These are phyloP conservation scores for Paxillus rubicundulus DNA, from an alignment of 768 basidiomycete genomes.

Conservation along the genomic window DNA sequence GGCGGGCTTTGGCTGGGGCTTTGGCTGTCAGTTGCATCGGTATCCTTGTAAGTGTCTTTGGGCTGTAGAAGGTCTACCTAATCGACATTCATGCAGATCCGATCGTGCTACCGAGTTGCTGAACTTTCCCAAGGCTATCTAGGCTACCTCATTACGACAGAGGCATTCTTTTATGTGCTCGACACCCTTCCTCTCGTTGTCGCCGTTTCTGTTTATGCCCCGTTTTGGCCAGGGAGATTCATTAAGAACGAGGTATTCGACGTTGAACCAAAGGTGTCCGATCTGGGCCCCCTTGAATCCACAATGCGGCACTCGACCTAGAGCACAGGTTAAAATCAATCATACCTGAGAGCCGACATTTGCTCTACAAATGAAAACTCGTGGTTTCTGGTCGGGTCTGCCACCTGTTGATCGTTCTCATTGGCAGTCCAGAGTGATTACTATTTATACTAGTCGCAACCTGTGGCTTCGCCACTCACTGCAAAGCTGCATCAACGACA, in stretches of 20 bases:
- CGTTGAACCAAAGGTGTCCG: constrained; percentile 27
- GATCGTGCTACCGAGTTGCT: constrained; percentile 57
- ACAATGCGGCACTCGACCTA: too few relatives aligned
- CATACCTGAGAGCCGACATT: too few relatives aligned
- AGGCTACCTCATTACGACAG: constrained; percentile 55
- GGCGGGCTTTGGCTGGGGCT: constrained; percentile 53
- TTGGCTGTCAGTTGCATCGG: constrained; percentile 57
- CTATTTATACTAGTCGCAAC: too few relatives aligned
- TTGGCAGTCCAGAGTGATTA: too few relatives aligned
- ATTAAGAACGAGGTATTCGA: constrained; percentile 24
- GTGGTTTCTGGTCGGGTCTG: too few relatives aligned
- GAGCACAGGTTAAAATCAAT: too few relatives aligned
- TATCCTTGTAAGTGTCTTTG: constrained; percentile 48
- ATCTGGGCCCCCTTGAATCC: too few relatives aligned
- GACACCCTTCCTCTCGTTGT: constrained; percentile 67
- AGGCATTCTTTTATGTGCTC: constrained; percentile 63
- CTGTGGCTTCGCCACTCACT: too few relatives aligned
- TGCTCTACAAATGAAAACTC: too few relatives aligned
- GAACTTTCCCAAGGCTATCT: constrained; percentile 65
- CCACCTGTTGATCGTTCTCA: too few relatives aligned
- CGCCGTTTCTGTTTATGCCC: constrained; percentile 52
- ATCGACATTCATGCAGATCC: constrained; percentile 42
- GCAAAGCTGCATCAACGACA: too few relatives aligned
- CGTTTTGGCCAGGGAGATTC: constrained; percentile 66
- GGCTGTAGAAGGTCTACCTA: not conserved